These are phyloP conservation scores for Rhodotorula babjevae DNA, from an alignment of 768 basidiomycete species.

Conservation along the genomic window DNA sequence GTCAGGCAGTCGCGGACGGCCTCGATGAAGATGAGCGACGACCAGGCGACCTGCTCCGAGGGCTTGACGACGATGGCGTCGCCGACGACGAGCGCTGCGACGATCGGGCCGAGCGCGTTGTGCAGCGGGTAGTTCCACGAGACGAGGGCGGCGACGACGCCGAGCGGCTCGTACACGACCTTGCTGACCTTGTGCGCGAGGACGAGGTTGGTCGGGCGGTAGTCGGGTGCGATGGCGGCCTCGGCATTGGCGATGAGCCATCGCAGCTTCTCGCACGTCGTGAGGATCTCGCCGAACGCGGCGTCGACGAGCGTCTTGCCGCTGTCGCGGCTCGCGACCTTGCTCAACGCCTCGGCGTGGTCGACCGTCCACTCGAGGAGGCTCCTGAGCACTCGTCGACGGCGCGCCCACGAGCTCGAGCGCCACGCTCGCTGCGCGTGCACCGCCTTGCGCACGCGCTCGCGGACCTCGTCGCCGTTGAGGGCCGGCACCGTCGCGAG, in stretches of 20 bases:
- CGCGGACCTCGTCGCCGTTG: constrained; percentile 62
- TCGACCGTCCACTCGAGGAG: constrained; percentile 87
- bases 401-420: constrained; percentile 67
- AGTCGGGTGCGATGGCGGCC: constrained; percentile 65
- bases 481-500: constrained; percentile 73
- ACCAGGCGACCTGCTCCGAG: constrained; percentile 89
- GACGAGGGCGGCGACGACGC: constrained; percentile 85
- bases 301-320: constrained; percentile 95
- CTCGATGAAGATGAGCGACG: constrained; percentile 65
- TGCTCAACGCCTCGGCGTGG: constrained; percentile 78
- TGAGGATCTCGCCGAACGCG: constrained; percentile 86
- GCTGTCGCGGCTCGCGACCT: constrained; percentile 85
- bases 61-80: constrained; percentile 87
- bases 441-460: constrained; percentile 65
- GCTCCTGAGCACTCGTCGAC: constrained; percentile 77
- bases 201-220: constrained; percentile 57
- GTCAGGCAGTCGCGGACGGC: constrained; percentile 71
- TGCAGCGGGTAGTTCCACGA: constrained; percentile 66
- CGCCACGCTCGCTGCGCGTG: constrained; percentile 70
- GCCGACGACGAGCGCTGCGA: constrained; percentile 84
- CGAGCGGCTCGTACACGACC: constrained; percentile 74
- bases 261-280: constrained; percentile 90
- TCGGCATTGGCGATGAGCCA: constrained; percentile 87
- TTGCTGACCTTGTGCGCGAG: constrained; percentile 49
- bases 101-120: constrained; percentile 87